Conservation (phyloP, 2,329 filamentous ascomycete species). For the Emmonsia crescens region DNA sequence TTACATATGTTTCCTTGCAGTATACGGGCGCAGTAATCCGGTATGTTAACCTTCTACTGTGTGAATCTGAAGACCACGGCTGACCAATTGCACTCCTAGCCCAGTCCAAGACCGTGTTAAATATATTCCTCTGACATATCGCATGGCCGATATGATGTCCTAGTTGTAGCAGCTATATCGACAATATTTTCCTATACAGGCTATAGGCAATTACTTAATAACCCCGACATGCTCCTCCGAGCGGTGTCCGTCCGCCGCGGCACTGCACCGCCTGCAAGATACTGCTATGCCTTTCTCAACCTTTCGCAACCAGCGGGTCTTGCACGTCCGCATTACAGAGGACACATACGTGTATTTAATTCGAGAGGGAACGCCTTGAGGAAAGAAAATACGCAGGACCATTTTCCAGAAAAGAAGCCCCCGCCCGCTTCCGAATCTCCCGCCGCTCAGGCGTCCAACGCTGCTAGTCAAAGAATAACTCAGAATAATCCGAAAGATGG, state of each 20-base stretch:
- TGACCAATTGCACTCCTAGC: neutral
- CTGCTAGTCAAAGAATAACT: neutral
- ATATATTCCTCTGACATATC: neutral
- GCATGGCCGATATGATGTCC: neutral
- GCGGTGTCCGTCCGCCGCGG: constrained; percentile 26
- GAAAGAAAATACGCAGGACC: constrained; percentile 15
- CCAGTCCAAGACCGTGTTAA: neutral
- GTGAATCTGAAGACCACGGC: neutral
- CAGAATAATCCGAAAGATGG: constrained; percentile 10
- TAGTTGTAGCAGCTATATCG: neutral
- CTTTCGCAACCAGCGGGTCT: constrained; percentile 17
- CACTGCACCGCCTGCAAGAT: constrained; percentile 21
- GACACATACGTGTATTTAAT: constrained; percentile 23
- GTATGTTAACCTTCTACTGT: neutral
- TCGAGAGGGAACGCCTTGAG: constrained; percentile 15
- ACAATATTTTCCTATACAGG: neutral
- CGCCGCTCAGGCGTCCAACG: neutral
- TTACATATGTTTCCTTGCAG: neutral
- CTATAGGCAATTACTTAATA: neutral
- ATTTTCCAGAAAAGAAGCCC: constrained; percentile 15
- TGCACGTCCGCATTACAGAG: constrained; percentile 15
- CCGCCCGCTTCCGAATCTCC: neutral
- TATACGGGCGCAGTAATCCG: neutral
- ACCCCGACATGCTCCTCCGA: constrained; percentile 26
- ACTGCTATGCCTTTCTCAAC: constrained; percentile 16